These are phyloP conservation scores for Globisporangium rhizosaccharum DNA, from an alignment of 352 stramenopile genomes.

Conservation along the genomic window DNA sequence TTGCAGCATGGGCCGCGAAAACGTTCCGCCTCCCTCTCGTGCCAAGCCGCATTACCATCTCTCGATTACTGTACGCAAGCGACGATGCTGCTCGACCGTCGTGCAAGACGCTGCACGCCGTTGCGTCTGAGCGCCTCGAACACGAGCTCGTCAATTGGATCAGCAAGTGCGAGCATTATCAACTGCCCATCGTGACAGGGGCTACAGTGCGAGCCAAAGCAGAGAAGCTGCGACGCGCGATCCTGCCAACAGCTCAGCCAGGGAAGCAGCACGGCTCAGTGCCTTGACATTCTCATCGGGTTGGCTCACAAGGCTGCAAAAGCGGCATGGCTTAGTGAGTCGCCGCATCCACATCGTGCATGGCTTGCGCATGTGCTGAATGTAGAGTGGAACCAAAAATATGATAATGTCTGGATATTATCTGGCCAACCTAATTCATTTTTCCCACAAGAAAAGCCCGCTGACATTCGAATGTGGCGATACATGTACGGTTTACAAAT, in stretches of 20 bases:
- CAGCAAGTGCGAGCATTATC: not conserved
- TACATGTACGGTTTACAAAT: no score
- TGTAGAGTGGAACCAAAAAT: no score
- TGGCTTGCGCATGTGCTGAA: no score
- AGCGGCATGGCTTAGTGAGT: not conserved
- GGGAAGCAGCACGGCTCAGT: not conserved
- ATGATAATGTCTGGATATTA: no score
- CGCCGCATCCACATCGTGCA: not conserved
- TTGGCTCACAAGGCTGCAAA: not conserved
- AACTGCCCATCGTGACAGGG: not conserved
- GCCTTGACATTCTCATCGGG: not conserved
- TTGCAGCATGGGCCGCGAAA: no score
- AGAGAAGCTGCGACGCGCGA: not conserved
- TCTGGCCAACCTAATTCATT: no score
- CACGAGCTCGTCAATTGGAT: not conserved
- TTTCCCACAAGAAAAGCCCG: no score
- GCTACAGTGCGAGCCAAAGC: not conserved
- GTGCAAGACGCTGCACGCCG: not conserved
- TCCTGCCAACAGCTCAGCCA: not conserved
- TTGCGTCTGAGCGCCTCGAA: not conserved
- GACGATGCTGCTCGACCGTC: no score
- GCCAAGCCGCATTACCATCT: no score
- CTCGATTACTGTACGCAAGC: no score
- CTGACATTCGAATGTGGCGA: no score
- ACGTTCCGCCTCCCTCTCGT: no score